Evolutionary conservation across 139 green algal genomes (phyloP).

Genomic region (Picochlorum sp.): DNA sequence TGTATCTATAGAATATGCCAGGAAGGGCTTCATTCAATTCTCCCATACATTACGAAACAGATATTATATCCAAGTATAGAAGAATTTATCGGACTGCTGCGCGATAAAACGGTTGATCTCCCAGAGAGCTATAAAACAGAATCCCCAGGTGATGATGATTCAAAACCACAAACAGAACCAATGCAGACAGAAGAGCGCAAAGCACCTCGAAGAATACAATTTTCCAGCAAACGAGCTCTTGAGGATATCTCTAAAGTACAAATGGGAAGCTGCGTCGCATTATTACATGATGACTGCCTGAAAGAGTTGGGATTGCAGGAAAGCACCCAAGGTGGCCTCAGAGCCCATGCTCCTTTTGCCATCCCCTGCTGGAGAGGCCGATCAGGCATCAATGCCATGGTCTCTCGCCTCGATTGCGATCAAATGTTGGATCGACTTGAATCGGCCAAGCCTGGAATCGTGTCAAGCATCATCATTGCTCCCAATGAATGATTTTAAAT

Average conservation of each 20-base stretch:
- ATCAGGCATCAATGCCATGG: constrained; percentile 63
- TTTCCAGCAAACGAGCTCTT: background rate
- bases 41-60: constrained; percentile 73
- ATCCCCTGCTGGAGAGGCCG: constrained; percentile 72
- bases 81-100: constrained; percentile 53
- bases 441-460: background rate
- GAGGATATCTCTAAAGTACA: background rate
- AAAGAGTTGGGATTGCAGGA: constrained; percentile 9
- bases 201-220: background rate
- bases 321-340: constrained; percentile 30
- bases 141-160: constrained; percentile 1
- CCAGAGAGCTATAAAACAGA: constrained; percentile 9
- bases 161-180: background rate
- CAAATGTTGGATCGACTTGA: constrained; percentile 58
- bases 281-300: constrained; percentile 37
- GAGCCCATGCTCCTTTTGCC: constrained; percentile 53
- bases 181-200: background rate
- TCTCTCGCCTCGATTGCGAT: constrained; percentile 60
- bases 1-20: constrained; percentile 80
- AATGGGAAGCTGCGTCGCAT: constrained; percentile 37
- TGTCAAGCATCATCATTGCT: background rate
- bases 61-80: constrained; percentile 32
- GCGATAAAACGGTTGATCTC: constrained; percentile 22
- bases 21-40: constrained; percentile 72
- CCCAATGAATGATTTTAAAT: too few relatives aligned